phyloP scores from a whole-genome alignment of 2,329 filamentous ascomycete species.

The Cercospora beticola region DNA sequence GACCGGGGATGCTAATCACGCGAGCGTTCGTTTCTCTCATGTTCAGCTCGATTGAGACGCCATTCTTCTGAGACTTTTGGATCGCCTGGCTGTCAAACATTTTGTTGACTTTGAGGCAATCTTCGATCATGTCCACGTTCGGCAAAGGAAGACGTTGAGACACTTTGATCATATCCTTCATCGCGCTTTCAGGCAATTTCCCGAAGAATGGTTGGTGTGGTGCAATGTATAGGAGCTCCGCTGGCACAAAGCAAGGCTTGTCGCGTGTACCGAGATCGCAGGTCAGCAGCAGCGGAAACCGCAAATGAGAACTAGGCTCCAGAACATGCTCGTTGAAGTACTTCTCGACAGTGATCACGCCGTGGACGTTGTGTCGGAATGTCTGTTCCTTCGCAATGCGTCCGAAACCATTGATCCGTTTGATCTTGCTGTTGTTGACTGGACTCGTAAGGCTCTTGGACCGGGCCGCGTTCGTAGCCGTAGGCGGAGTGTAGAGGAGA shows the following conservation, averaged over 20 bases:
- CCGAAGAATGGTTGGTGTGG: conserved; percentile 6
- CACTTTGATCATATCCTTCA: conserved; percentile 4
- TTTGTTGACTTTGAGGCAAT: background rate
- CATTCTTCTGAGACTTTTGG: background rate
- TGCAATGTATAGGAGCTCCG: conserved; percentile 13
- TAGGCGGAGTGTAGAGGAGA: background rate
- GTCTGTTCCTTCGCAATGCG: background rate
- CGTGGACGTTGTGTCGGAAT: background rate
- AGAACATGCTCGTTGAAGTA: conserved; percentile 17
- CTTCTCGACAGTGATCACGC: background rate
- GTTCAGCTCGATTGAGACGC: background rate
- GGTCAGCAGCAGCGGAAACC: background rate
- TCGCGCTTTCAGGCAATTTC: conserved; percentile 5
- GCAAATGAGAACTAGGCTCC: background rate
- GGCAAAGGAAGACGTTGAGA: background rate
- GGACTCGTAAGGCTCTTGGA: background rate
- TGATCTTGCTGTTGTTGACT: background rate
- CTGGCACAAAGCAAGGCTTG: conserved; percentile 7
- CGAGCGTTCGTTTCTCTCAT: conserved; percentile 5
- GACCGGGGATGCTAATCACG: background rate
- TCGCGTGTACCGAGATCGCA: conserved; percentile 8
- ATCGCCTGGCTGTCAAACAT: background rate
- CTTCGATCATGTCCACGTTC: background rate
- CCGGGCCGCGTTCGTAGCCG: background rate
- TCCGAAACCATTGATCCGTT: conserved; percentile 3